Conservation (phyloP, 768 basidiomycete species). For the Dioszegia aurantiaca region DNA sequence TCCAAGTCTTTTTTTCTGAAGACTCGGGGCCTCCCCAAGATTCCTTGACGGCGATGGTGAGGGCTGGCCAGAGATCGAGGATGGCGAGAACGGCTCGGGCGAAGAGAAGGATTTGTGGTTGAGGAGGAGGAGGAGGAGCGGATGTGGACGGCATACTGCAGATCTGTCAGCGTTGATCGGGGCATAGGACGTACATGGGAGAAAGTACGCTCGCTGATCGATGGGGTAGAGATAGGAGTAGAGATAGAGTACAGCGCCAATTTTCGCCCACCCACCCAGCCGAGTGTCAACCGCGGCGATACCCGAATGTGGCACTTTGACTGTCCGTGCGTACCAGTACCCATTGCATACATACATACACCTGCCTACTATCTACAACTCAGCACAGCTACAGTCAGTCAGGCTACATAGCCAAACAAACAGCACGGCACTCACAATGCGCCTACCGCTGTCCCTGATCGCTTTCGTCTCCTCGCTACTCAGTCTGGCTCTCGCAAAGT, state of each 20-base stretch:
- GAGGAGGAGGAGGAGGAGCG: constrained; percentile 11
- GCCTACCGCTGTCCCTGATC: constrained; percentile 7
- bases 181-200: too few species aligned
- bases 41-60: constrained; percentile 79
- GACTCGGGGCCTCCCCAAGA: constrained; percentile 79
- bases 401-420: not conserved
- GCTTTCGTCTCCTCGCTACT: constrained; percentile 16
- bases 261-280: too few species aligned
- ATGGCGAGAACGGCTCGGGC: constrained; percentile 82
- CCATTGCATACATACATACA: too few species aligned
- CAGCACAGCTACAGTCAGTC: not conserved
- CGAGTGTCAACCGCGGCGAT: too few species aligned
- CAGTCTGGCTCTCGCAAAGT: constrained; percentile 30
- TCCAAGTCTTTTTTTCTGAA: constrained; percentile 73
- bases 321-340: not conserved
- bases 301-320: constrained; percentile 7
- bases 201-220: too few species aligned
- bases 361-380: not conserved
- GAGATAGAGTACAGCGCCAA: too few species aligned
- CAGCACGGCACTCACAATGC: not conserved
- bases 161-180: too few species aligned
- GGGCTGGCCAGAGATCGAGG: constrained; percentile 76
- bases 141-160: too few species aligned
- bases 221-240: not conserved
- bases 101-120: constrained; percentile 58